A percentile compares a stretch with the other conserved stretches of the same genome.
Evolutionary conservation across 2,329 filamentous ascomycete species (phyloP).

Genomic region (Aspergillus ibericus): DNA sequence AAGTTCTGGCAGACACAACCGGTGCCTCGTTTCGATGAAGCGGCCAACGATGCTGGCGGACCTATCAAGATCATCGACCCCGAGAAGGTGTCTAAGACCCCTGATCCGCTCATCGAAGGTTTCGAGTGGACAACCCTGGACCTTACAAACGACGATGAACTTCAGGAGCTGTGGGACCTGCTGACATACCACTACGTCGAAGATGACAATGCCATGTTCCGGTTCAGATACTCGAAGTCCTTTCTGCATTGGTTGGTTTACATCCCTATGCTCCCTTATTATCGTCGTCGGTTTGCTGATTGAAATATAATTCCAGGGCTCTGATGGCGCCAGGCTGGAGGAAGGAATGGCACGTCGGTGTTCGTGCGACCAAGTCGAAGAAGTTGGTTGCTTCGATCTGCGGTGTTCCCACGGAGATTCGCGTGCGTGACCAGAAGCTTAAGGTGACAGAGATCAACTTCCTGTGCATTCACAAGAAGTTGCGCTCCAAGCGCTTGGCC

Average conservation of each 20-base stretch:
- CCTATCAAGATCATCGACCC: conserved; percentile 79
- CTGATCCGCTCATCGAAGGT: conserved; percentile 71
- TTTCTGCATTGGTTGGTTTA: conserved; percentile 77
- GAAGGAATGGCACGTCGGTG: conserved; percentile 91
- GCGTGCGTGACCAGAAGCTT: conserved; percentile 73
- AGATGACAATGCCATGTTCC: conserved; percentile 94
- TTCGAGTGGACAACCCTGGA: conserved; percentile 97
- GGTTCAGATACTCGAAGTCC: conserved; percentile 89
- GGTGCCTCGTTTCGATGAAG: conserved; percentile 75
- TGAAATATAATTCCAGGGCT: conserved; percentile 60
- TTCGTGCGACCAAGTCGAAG: conserved; percentile 76
- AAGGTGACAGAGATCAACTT: conserved; percentile 95
- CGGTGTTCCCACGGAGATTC: conserved; percentile 80
- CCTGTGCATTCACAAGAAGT: conserved; percentile 96
- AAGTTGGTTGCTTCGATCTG: conserved; percentile 96
- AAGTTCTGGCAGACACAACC: conserved; percentile 99
- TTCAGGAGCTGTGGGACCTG: conserved; percentile 89
- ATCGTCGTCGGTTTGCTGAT: neutral
- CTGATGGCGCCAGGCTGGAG: conserved; percentile 93
- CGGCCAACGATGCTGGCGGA: conserved; percentile 66
- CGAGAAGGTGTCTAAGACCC: conserved; percentile 75
- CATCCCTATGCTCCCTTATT: neutral
- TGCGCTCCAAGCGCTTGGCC: conserved; percentile 86
- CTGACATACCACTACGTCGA: conserved; percentile 95
- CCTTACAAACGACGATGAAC: conserved; percentile 70